Evolutionary conservation across 108 stramenopile species (phyloP), one percentile per base, ranked within the genome.

Genomic region (Pseudonitzschia delicatissima): DNA sequence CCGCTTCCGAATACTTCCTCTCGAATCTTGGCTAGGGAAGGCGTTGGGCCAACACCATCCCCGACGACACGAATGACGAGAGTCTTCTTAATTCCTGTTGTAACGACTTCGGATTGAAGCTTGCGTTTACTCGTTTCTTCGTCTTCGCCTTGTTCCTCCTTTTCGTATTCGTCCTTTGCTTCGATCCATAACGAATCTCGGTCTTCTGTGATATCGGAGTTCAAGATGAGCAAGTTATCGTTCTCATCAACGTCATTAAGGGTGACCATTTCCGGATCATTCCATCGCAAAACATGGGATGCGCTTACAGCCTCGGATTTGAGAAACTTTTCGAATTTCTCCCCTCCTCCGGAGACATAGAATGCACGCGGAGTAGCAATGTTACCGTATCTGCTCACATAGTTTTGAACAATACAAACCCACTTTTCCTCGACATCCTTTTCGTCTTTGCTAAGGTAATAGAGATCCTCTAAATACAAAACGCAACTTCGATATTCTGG

Each of bases 381-480:
- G 6, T 11, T 29, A 33, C 53, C 31, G n/a, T 31, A 8, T n/a
- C 27, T 29, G 4, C 11, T n/a, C 5, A n/a, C 13, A 27, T 55
- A 55, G 32, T 55, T 35, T 55, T 55, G 29, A 12, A 55, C 11
- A 15, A n/a, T 55, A 27, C 53, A 55, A 15, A 33, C 26, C 53
- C 53, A 55, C 31, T 55, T 55, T 5, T 55, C 53, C 6, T 9
- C 31, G 17, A n/a, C 18, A 28, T 34, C 53, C 12, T 33, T 23
- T 5, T n/a, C 25, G 11, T 55, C 18, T n/a, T 7, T 3, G 5
- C 5, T 12, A 33, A 31, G 11, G n/a, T 33, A 55, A 2, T 55
- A 27, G n/a, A 55, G 9, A 33, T 55, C 53, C n/a, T 55, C 53
- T 11, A 33, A 9, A 28, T 33, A 55, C 0, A 55, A 55, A 8